Percentiles rank a stretch among this genome's conserved stretches.
Evolutionary conservation across 2,329 filamentous ascomycete genomes (phyloP).

Genomic region (Fusarium euwallaceae): DNA sequence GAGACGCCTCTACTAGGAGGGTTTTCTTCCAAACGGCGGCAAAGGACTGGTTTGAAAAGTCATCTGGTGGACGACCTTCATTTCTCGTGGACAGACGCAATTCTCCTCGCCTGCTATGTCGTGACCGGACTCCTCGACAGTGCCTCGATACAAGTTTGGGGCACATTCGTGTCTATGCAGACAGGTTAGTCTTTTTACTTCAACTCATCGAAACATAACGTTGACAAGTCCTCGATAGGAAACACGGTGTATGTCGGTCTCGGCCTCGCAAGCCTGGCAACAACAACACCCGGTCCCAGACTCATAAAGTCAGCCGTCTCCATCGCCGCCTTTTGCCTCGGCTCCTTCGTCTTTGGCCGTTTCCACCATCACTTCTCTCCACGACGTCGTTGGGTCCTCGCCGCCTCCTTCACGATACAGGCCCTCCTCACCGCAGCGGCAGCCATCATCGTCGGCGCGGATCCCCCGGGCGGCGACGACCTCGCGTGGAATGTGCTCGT

Average conservation of each 20-base stretch:
- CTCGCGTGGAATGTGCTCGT: conserved; percentile 72
- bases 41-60: conserved; percentile 6
- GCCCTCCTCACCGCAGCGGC: conserved; percentile 63
- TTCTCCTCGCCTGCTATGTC: conserved; percentile 79
- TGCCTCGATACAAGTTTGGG: conserved; percentile 81
- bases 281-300: conserved; percentile 63
- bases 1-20: conserved; percentile 36
- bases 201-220: background rate
- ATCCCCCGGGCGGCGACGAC: conserved; percentile 57
- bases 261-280: conserved; percentile 57
- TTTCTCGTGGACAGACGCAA: conserved; percentile 73
- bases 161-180: conserved; percentile 87
- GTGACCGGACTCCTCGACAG: conserved; percentile 84
- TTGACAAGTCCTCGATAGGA: conserved; percentile 54
- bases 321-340: conserved; percentile 77
- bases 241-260: conserved; percentile 86
- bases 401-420: conserved; percentile 69
- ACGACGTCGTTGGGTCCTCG: conserved; percentile 74
- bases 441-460: conserved; percentile 65
- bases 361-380: conserved; percentile 73
- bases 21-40: background rate
- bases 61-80: conserved; percentile 32
- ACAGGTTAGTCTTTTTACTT: conserved; percentile 66
- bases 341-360: conserved; percentile 77
- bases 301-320: conserved; percentile 68